Base-by-base conservation (phyloP, 306 rosid genomes). In the Cucumis melo region DNA sequence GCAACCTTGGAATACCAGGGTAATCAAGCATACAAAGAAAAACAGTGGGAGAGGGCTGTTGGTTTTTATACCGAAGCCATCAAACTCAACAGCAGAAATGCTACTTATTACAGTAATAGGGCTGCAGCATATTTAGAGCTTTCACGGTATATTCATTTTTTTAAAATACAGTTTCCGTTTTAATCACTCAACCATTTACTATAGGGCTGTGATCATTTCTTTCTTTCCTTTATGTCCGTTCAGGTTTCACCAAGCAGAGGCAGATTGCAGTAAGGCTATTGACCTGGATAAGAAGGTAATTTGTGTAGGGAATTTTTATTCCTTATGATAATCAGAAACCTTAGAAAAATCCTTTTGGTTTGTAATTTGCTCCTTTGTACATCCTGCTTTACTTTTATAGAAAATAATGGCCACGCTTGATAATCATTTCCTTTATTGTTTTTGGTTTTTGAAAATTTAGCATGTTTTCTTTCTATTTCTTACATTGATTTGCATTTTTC, bases 71-170 rank as follows among this genome's bases (percentile, higher is more conserved):
- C 97, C 3, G 97, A 95, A 76, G 99, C 99, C 75, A 95, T 95
- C 83, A 95, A 92, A 86, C 98, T 92, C 57, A 80, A 63, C 61
- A 85, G 93, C 65, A 64, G 84, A 61, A 95, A 82, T 74, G 91
- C 99, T 72, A 95, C 98, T 10, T 95, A 92, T 87, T 90, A 90
- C 82, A 90, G 91, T 74, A 95, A 95, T 85, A 85, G 99, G 81
- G 99, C 99, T 75, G 92, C 91, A 64, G 99, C 96, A 48, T 88
- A 87, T 86, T 87, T 95, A 70, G 99, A 89, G 81, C 82, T 86
- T 64, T 90, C 91, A 77, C 90, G 96, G 98, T 95, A 90, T 65
- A 11, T 39, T 14, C 53, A 55, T 56, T 41, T 15, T 32, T 27
- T 32, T 46, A 48, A 48, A 12, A 10, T 48, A 2, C 27, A 15